These are phyloP conservation scores for barrel medic (Medicago truncatula) DNA, from an alignment of 306 rosid genomes.

Conservation along the genomic window MtrunA17r5.0-ANR NC_053045.1:46704501-46705000, in stretches of 20 bases:
- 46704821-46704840: slow-evolving; percentile 63
- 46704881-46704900: slow-evolving; percentile 57
- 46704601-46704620: slow-evolving; percentile 83
- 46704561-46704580: slow-evolving; percentile 91
- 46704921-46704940: slow-evolving; percentile 65
- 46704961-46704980: slow-evolving; percentile 53
- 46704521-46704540: slow-evolving; percentile 81
- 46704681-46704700: slow-evolving; percentile 85
- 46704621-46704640: slow-evolving; percentile 93
- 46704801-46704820: slow-evolving; percentile 64
- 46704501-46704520: slow-evolving; percentile 77
- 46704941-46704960: slow-evolving; percentile 62
- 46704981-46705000: slow-evolving; percentile 55
- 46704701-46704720: slow-evolving; percentile 99
- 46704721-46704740: slow-evolving; percentile 89
- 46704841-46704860: slow-evolving; percentile 68
- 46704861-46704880: slow-evolving; percentile 64
- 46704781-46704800: slow-evolving; percentile 61
- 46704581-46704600: slow-evolving; percentile 70
- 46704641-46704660: slow-evolving; percentile 97
- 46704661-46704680: slow-evolving; percentile 79
- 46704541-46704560: slow-evolving; percentile 96
- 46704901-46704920: slow-evolving; percentile 57
- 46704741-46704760: slow-evolving; percentile 87
- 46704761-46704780: slow-evolving; percentile 84